Percentiles rank a stretch among this genome's conserved stretches.
These are phyloP conservation scores for Penicillium brevicompactum DNA, from an alignment of 2,329 filamentous ascomycete genomes.

Conservation along the genomic window DNA sequence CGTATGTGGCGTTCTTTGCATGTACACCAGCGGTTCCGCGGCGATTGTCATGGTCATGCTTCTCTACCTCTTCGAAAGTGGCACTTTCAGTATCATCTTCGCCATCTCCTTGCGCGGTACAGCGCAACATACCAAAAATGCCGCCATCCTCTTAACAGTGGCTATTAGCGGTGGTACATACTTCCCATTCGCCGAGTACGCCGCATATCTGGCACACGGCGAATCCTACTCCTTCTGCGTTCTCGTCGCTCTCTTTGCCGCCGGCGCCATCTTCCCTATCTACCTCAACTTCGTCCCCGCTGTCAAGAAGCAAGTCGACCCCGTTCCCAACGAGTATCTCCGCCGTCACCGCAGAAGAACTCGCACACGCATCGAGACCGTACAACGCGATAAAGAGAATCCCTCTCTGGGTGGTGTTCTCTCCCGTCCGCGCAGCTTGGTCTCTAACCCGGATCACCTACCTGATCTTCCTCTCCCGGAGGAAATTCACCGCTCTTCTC, in stretches of 20 bases:
- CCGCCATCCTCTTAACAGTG: conserved; percentile 55
- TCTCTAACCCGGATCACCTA: conserved; percentile 24
- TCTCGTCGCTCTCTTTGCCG: conserved; percentile 54
- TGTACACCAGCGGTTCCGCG: conserved; percentile 48
- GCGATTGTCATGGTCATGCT: conserved; percentile 54
- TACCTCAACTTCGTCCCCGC: conserved; percentile 54
- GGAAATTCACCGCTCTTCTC: conserved; percentile 12
- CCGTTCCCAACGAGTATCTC: conserved; percentile 43
- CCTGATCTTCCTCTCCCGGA: conserved; percentile 20
- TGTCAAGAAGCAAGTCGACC: conserved; percentile 55
- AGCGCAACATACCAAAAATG: conserved; percentile 60
- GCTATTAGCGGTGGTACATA: conserved; percentile 57
- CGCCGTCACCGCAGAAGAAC: conserved; percentile 30
- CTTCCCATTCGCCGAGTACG: conserved; percentile 58
- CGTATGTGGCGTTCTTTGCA: conserved; percentile 54
- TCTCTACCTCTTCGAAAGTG: conserved; percentile 62
- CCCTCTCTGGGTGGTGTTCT: conserved; percentile 32
- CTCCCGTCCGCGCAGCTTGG: conserved; percentile 32
- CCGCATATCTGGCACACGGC: conserved; percentile 42
- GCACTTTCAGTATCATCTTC: conserved; percentile 62
- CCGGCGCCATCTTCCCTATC: conserved; percentile 56
- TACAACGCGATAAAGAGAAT: conserved; percentile 33
- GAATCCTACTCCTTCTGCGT: conserved; percentile 56
- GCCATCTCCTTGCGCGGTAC: conserved; percentile 61
- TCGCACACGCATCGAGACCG: conserved; percentile 5